Evolutionary conservation across 139 green algal genomes (phyloP).

Genomic region (Ostreobium quekettii): DNA sequence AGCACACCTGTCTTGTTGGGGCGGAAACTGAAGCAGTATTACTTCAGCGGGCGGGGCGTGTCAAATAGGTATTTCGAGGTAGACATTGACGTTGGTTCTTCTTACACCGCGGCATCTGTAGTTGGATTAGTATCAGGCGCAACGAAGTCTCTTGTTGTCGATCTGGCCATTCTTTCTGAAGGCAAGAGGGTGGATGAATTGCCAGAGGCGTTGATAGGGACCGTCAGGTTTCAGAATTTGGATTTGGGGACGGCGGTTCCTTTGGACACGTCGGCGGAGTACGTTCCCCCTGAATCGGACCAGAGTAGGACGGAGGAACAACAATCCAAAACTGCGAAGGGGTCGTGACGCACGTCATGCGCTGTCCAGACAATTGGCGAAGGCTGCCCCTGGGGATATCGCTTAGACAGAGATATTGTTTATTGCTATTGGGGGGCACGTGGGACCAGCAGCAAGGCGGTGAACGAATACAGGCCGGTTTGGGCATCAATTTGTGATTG

Average conservation of each 20-base stretch:
- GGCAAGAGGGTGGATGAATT: slow-evolving; percentile 14
- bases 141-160: slow-evolving; percentile 5
- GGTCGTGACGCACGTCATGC: too few relatives aligned
- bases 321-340: too few relatives aligned
- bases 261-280: neutral
- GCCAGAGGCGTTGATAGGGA: slow-evolving; percentile 12
- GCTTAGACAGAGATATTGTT: too few relatives aligned
- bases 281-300: too few relatives aligned
- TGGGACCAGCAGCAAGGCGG: too few relatives aligned
- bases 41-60: slow-evolving; percentile 1
- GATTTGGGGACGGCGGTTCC: slow-evolving; percentile 14
- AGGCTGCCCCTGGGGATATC: too few relatives aligned
- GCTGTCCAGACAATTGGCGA: too few relatives aligned
- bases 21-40: slow-evolving; percentile 18
- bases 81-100: slow-evolving; percentile 17
- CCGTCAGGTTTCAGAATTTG: slow-evolving; percentile 15
- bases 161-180: slow-evolving; percentile 20
- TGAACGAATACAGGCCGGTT: too few relatives aligned
- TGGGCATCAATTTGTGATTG: too few relatives aligned
- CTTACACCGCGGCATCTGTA: slow-evolving; percentile 3
- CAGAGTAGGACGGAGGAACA: too few relatives aligned
- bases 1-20: slow-evolving; percentile 17
- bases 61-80: slow-evolving; percentile 23
- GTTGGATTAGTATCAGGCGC: slow-evolving; percentile 14
- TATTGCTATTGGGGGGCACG: too few relatives aligned